Evolutionary conservation across 257 asterid genomes (phyloP), one percentile per base, ranked within the genome.

Genomic region (Petrea volubilis): DNA sequence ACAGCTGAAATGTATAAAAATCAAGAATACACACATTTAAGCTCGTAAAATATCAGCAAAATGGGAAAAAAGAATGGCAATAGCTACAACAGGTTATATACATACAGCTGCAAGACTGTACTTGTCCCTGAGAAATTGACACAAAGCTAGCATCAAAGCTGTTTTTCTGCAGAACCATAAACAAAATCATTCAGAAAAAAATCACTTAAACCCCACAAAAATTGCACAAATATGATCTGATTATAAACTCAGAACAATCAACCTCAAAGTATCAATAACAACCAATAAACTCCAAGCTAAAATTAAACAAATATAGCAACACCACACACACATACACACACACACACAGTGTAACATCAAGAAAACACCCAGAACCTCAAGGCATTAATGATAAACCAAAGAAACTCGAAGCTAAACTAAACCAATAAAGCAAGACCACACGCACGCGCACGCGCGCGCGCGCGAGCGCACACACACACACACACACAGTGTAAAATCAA

Each of bases 31-130:
- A 43, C 0, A 14, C 5, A 13, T 44, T 14, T 3, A 41, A 63
- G 10, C 43, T 29, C 28, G 51, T 7, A 46, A 66, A 1, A 36
- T 5, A 41, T 67, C 25, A 1, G 10, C 17, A 2, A 27, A 66
- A 60, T 4, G 41, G 17, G 3, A 60, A 29, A 25, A 23, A 62
- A 17, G n/a, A n/a, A 8, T 33, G 24, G 56, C 56, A 61, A 31
- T 8, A 36, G 29, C 24, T 13, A 25, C 10, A 49, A 44, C 0
- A 47, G 28, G 49, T 46, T 4, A 3, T 28, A 47, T 69, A 84
- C 97, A 43, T 83, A 93, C 97, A 79, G 96, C 97, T 38, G 97
- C 98, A 64, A 93, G 96, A 73, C 96, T 91, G 85, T 93, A 93
- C 70, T 82, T 85, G 73, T 91, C 97, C 79, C 96, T 89, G 10